Base-by-base conservation (phyloP, 2,329 filamentous ascomycete genomes). In the Truncatella angustata region DNA sequence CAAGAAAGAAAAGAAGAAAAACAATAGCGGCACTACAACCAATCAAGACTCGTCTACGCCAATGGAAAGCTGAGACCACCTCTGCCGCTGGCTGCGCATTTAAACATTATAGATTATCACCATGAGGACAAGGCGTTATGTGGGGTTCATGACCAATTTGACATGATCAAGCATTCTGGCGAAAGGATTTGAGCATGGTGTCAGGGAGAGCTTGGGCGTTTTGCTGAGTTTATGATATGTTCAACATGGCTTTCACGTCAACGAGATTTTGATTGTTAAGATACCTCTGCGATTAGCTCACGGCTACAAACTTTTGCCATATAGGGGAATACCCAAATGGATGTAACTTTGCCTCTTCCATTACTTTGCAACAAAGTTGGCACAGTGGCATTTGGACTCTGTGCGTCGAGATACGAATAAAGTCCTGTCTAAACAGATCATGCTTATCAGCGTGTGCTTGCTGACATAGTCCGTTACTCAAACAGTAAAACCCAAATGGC, bases 1-100 rank as follows among this genome's bases (percentile, higher is more conserved):
- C 14, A 85, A 89, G 81, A 91, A 90, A 66, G 90, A 94, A 66
- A 94, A 94, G 77, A 93, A 91, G 65, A 72, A 67, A 47, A 66
- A 60, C 51, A 59, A 60, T 20, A 63, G 45, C 20, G 56, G 58
- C 10, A 54, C 50, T 10, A 51, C 56, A 43, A 48, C 50, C 5
- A 46, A 49, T 12, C 56, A 55, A 30, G 42, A 47, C 18, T 49
- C 36, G 16, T 45, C 54, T 36, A 45, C 42, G 11, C 44, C 52
- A 28, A 52, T 59, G 34, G 34, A n/a, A n/a, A n/a, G n/a, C n/a
- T n/a, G n/a, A n/a, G n/a, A n/a, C n/a, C n/a, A n/a, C n/a, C n/a
- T n/a, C n/a, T n/a, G n/a, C n/a, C n/a, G n/a, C n/a, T n/a, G n/a
- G n/a, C n/a, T n/a, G n/a, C n/a, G 28, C 7, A 21, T 44, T 16